phyloP scores from a whole-genome alignment of 192 early-diverging fungal genomes.

The Backusella mclennaniae region DNA sequence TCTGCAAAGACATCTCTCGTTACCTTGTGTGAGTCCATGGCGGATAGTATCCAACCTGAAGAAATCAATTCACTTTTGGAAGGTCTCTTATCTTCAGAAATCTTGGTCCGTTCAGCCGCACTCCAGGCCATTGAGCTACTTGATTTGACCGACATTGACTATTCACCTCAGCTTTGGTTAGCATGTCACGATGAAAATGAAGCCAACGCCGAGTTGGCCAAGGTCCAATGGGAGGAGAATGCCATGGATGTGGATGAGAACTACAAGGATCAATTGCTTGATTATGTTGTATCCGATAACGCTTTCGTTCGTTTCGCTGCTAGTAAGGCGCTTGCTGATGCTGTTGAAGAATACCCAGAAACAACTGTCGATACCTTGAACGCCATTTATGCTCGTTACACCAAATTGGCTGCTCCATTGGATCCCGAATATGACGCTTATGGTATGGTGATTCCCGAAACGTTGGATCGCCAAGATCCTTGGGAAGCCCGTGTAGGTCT shows the following conservation, averaged over 20 bases:
- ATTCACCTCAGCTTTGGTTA: conserved; percentile 71
- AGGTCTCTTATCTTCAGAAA: conserved; percentile 64
- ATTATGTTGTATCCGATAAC: conserved; percentile 50
- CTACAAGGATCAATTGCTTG: conserved; percentile 44
- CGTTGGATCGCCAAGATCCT: conserved; percentile 78
- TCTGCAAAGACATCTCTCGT: conserved; percentile 51
- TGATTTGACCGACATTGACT: conserved; percentile 56
- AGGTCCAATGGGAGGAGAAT: conserved; percentile 63
- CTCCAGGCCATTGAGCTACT: conserved; percentile 59
- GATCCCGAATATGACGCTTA: conserved; percentile 89
- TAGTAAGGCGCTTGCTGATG: conserved; percentile 60
- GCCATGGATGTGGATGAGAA: conserved; percentile 51
- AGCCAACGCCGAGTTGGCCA: conserved; percentile 54
- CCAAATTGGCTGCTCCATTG: conserved; percentile 60
- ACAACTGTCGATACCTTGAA: conserved; percentile 49
- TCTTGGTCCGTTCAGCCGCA: conserved; percentile 64
- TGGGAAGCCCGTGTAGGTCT: conserved; percentile 83
- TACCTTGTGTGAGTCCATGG: conserved; percentile 47
- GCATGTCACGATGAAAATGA: conserved; percentile 60
- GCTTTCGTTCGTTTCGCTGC: conserved; percentile 60
- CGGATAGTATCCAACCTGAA: conserved; percentile 39
- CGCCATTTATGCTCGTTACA: conserved; percentile 60
- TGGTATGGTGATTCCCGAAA: conserved; percentile 85
- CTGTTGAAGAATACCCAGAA: conserved; percentile 57
- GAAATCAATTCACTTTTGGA: conserved; percentile 60